Evolutionary conservation across 306 rosid genomes (phyloP).

Genomic region (Sesbania bispinosa): DNA sequence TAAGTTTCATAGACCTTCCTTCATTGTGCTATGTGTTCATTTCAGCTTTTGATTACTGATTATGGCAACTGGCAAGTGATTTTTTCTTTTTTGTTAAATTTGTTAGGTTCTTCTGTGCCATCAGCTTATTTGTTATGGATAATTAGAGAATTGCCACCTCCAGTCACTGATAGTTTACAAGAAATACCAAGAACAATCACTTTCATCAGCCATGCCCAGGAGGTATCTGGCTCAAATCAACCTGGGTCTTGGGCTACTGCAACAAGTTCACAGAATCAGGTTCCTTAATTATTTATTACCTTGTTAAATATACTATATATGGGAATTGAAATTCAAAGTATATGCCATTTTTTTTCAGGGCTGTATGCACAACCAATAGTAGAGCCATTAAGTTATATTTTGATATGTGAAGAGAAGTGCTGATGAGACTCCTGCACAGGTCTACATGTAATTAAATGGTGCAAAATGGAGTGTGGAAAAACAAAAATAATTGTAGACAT

Average conservation of each 20-base stretch:
- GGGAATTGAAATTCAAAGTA: not conserved
- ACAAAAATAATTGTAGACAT: too few relatives aligned
- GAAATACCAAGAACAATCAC: constrained; percentile 49
- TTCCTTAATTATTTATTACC: constrained; percentile 15
- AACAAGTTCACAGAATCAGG: constrained; percentile 56
- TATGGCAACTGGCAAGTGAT: not conserved
- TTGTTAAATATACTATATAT: not conserved
- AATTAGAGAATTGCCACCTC: constrained; percentile 67
- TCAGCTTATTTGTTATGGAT: constrained; percentile 69
- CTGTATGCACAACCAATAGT: not conserved
- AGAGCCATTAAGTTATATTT: too few relatives aligned
- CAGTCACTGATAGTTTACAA: constrained; percentile 19
- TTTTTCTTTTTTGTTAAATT: not conserved
- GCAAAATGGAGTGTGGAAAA: too few relatives aligned
- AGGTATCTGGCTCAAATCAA: constrained; percentile 15
- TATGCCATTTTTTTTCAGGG: not conserved
- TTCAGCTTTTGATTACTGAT: not conserved
- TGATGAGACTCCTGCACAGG: too few relatives aligned
- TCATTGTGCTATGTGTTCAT: not conserved
- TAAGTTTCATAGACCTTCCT: not conserved
- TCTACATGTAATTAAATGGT: too few relatives aligned
- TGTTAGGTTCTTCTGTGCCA: constrained; percentile 60
- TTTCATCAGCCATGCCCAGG: constrained; percentile 42
- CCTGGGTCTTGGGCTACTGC: constrained; percentile 39
- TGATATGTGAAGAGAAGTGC: too few relatives aligned